Conservation (phyloP, 768 basidiomycete genomes). For the Boletus huronensis region DNA sequence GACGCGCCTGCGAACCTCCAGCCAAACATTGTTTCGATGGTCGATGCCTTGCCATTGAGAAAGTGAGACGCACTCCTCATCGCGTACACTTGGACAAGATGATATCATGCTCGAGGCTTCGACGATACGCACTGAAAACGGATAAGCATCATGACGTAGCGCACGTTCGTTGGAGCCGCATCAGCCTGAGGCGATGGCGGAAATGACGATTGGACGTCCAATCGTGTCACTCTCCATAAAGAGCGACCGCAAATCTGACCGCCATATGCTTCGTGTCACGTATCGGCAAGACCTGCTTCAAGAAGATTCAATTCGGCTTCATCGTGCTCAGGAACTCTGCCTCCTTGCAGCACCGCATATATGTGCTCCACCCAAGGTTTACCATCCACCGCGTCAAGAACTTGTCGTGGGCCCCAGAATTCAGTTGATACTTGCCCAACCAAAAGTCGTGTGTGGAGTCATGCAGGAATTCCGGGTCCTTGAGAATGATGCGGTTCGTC, state of each 20-base stretch:
- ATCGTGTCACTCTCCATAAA: slow-evolving; percentile 81
- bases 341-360: slow-evolving; percentile 83
- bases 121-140: not conserved
- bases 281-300: slow-evolving; percentile 91
- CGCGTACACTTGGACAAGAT: not conserved
- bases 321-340: slow-evolving; percentile 87
- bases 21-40: not conserved
- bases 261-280: slow-evolving; percentile 95
- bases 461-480: slow-evolving; percentile 89
- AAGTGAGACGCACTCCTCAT: not conserved
- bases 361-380: slow-evolving; percentile 88
- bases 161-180: not conserved
- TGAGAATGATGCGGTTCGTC: slow-evolving; percentile 89
- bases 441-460: slow-evolving; percentile 94
- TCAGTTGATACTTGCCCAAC: slow-evolving; percentile 92
- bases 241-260: slow-evolving; percentile 81
- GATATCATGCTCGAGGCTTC: not conserved
- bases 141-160: not conserved
- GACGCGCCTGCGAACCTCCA: not conserved
- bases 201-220: slow-evolving; percentile 79
- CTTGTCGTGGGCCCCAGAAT: slow-evolving; percentile 92
- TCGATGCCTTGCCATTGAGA: not conserved
- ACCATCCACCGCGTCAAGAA: slow-evolving; percentile 97
- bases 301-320: slow-evolving; percentile 95
- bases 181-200: not conserved